Conservation (phyloP, 352 stramenopile genomes). For the Bremia lactucae region DNA sequence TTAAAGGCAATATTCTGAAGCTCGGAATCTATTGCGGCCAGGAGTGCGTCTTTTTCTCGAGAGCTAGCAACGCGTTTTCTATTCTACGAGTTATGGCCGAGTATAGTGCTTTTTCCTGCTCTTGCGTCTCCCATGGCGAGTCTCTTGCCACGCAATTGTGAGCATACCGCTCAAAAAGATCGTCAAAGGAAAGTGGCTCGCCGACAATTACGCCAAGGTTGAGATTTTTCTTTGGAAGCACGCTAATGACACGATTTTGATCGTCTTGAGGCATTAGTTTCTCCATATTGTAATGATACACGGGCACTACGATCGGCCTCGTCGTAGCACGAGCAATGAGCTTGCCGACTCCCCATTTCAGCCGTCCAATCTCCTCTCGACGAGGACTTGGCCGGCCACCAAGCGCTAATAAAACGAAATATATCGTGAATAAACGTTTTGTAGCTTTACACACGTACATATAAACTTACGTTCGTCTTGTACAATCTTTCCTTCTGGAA, state of each 20-base stretch:
- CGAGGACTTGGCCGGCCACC: conserved; percentile 50
- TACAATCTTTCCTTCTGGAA: conserved; percentile 80
- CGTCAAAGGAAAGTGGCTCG: conserved; percentile 71
- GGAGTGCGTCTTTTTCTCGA: conserved; percentile 28
- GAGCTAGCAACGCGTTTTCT: conserved; percentile 58
- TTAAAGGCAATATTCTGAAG: too few relatives aligned
- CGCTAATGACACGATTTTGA: conserved; percentile 55
- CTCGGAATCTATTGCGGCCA: conserved; percentile 10
- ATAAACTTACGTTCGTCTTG: conserved; percentile 36
- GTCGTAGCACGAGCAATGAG: conserved; percentile 66
- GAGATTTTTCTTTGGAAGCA: conserved; percentile 43
- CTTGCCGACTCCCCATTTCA: conserved; percentile 85
- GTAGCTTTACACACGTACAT: neutral
- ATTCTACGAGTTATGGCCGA: conserved; percentile 80
- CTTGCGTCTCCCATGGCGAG: conserved; percentile 47
- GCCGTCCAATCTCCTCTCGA: conserved; percentile 58
- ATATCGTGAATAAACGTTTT: too few relatives aligned
- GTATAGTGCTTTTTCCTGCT: conserved; percentile 62
- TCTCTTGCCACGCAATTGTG: conserved; percentile 33
- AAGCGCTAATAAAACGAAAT: conserved; percentile 27
- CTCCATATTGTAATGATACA: conserved; percentile 86
- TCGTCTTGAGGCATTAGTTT: conserved; percentile 78
- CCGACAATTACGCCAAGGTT: conserved; percentile 53
- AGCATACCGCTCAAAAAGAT: conserved; percentile 59
- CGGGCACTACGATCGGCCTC: conserved; percentile 65